These are phyloP conservation scores for Echria macrotheca DNA, from an alignment of 495 filamentous ascomycete species.

Conservation along the genomic window DNA sequence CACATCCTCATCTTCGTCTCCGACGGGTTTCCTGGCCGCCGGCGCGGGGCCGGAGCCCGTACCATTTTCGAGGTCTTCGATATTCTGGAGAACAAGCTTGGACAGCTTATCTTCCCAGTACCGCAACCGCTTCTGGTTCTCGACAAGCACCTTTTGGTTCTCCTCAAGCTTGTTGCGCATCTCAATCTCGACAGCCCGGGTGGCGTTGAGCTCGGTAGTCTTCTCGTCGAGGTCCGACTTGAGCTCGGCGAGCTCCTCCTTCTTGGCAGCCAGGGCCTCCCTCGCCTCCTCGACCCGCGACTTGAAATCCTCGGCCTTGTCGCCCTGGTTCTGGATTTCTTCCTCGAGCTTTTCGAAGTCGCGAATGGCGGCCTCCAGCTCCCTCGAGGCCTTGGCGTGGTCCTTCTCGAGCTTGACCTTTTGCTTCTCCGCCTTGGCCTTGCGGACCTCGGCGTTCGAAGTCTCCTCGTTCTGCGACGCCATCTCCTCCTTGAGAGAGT, in stretches of 20 bases:
- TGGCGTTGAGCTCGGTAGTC: conserved; percentile 82
- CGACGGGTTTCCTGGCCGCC: conserved; percentile 12
- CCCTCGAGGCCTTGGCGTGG: conserved; percentile 63
- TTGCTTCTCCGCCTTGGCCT: conserved; percentile 88
- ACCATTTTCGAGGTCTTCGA: conserved; percentile 55
- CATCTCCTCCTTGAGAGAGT: conserved; percentile 83
- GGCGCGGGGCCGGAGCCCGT: conserved; percentile 2
- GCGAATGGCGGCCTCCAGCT: conserved; percentile 61
- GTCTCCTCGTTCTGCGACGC: conserved; percentile 72
- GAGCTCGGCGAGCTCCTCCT: conserved; percentile 67
- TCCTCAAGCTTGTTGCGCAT: conserved; percentile 98
- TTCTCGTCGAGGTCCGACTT: conserved; percentile 86
- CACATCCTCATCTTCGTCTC: conserved; percentile 16
- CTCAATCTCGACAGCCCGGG: conserved; percentile 85
- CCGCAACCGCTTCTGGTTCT: conserved; percentile 76
- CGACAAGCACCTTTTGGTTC: conserved; percentile 79
- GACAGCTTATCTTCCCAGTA: conserved; percentile 87
- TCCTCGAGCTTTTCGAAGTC: conserved; percentile 72
- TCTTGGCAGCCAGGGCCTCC: conserved; percentile 72
- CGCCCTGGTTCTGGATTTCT: conserved; percentile 70
- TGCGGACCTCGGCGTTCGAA: conserved; percentile 76
- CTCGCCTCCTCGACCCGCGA: conserved; percentile 80
- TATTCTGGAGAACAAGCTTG: conserved; percentile 72
- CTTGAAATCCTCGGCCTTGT: conserved; percentile 64
- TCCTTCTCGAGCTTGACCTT: conserved; percentile 82